Percentiles rank a stretch among this genome's conserved stretches.
phyloP scores from a whole-genome alignment of 1,139 yeast species.

The Scheffersomyces stambukii region DNA sequence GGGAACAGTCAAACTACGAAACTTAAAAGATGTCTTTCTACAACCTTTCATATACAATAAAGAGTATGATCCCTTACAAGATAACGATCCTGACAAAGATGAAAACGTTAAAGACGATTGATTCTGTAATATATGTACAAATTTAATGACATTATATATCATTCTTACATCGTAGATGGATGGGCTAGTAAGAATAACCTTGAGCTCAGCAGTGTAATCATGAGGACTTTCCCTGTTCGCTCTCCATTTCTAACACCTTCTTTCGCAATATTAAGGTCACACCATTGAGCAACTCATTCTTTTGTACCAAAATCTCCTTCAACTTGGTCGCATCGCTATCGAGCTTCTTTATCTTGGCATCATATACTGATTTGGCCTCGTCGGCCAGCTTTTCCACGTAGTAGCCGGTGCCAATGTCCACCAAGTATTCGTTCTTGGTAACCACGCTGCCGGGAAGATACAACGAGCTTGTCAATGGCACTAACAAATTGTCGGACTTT shows the following conservation, averaged over 20 bases:
- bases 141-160: no score
- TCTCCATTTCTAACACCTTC: constrained; percentile 42
- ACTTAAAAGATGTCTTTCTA: constrained; percentile 40
- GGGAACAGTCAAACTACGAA: constrained; percentile 50
- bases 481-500: constrained; percentile 50
- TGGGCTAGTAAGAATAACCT: no score
- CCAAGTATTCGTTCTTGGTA: constrained; percentile 67
- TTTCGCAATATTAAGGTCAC: constrained; percentile 49
- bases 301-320: constrained; percentile 67
- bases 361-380: constrained; percentile 72
- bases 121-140: no score
- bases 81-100: neutral
- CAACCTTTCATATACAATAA: constrained; percentile 53
- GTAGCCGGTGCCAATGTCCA: constrained; percentile 96
- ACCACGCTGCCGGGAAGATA: constrained; percentile 81
- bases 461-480: constrained; percentile 84
- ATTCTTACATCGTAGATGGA: no score
- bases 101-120: constrained; percentile 2
- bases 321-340: constrained; percentile 71
- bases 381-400: constrained; percentile 73
- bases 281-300: constrained; percentile 48
- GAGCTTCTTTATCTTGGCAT: constrained; percentile 68
- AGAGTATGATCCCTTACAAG: constrained; percentile 13
- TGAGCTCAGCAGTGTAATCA: no score
- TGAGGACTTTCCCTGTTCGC: constrained; percentile 21